Evolutionary conservation across 1,284 basidiomycete species (phyloP).

Genomic region (Rhodotorula sp.): DNA sequence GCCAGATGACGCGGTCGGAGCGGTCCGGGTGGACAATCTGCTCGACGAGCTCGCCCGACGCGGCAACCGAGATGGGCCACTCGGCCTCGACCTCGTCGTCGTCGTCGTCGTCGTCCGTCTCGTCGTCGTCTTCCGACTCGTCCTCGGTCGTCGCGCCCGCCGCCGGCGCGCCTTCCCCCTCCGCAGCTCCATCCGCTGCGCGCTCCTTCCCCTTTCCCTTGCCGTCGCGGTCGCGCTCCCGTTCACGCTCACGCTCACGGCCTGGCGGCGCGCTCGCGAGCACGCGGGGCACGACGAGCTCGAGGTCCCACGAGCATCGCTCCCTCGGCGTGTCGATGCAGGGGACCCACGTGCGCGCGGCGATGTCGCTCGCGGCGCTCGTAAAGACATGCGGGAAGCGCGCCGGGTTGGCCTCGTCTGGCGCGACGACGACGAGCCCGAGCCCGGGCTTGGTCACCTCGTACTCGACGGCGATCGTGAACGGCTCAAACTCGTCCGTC

Average conservation of each 20-base stretch:
- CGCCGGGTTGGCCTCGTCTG: slow-evolving; percentile 79
- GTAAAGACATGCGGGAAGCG: slow-evolving; percentile 92
- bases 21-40: slow-evolving; percentile 94
- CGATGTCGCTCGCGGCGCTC: slow-evolving; percentile 81
- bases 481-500: slow-evolving; percentile 68
- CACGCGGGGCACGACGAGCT: slow-evolving; percentile 88
- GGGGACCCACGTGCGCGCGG: slow-evolving; percentile 94
- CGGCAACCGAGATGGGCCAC: slow-evolving; percentile 79
- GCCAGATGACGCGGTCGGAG: slow-evolving; percentile 90
- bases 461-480: slow-evolving; percentile 75
- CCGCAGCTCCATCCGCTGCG: not conserved
- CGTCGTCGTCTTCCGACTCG: slow-evolving; percentile 10
- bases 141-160: not conserved
- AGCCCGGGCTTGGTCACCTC: slow-evolving; percentile 76
- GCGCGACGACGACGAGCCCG: slow-evolving; percentile 81
- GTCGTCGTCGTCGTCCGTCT: slow-evolving; percentile 51
- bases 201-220: not conserved
- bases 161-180: slow-evolving; percentile 11
- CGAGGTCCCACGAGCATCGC: slow-evolving; percentile 97
- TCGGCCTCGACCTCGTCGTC: slow-evolving; percentile 58
- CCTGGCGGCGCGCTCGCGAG: slow-evolving; percentile 56
- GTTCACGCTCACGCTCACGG: not conserved
- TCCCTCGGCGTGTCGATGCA: slow-evolving; percentile 96
- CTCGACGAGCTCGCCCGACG: slow-evolving; percentile 90
- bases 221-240: not conserved